These are phyloP conservation scores for Sphaerostilbella broomeana DNA, from an alignment of 2,329 filamentous ascomycete species.

Conservation along the genomic window DNA sequence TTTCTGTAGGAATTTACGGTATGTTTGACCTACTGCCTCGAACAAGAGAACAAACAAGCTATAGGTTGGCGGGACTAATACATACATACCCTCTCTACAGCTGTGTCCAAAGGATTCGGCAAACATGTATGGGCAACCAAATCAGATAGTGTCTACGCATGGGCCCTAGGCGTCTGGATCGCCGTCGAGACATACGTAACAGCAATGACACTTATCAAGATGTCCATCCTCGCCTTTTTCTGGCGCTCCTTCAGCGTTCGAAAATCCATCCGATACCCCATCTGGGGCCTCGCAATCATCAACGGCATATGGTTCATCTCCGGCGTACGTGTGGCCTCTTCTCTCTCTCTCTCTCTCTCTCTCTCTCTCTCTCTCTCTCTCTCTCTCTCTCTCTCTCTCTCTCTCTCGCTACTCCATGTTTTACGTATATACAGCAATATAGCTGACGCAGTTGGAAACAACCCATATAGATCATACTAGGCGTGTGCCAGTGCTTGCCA, in stretches of 20 bases:
- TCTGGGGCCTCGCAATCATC: conserved; percentile 15
- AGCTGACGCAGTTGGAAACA: too few species aligned
- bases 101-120: conserved; percentile 17
- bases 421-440: too few species aligned
- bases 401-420: too few species aligned
- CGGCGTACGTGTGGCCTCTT: conserved; percentile 15
- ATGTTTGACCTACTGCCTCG: too few species aligned
- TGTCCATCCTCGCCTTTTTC: conserved; percentile 21
- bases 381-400: too few species aligned
- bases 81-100: too few species aligned
- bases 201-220: conserved; percentile 18
- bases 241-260: conserved; percentile 20
- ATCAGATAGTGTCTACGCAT: conserved; percentile 15
- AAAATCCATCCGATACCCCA: conserved; percentile 16
- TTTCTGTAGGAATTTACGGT: conserved; percentile 16
- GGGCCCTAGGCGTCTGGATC: conserved; percentile 18
- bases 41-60: too few species aligned
- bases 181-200: conserved; percentile 18
- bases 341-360: too few species aligned
- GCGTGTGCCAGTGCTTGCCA: conserved; percentile 16
- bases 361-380: too few species aligned
- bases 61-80: background rate
- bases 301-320: conserved; percentile 17
- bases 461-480: conserved; percentile 15
- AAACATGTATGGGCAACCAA: conserved; percentile 20